phyloP scores from a whole-genome alignment of 257 asterid genomes.

The Cinchona pubescens region DNA sequence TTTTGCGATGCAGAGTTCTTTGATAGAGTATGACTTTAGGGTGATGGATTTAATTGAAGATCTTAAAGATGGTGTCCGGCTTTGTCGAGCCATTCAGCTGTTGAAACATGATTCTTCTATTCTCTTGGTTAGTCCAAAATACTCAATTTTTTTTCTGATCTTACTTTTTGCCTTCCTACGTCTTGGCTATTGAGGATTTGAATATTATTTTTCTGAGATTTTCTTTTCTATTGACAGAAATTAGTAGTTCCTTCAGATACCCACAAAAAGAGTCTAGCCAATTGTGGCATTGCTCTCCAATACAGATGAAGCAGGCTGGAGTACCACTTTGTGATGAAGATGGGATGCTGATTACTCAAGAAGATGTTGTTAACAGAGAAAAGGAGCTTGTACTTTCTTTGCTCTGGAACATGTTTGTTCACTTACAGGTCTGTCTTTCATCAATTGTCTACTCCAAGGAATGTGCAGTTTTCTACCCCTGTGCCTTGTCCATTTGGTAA shows the following conservation, averaged over 20 bases:
- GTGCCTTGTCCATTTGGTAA: not conserved
- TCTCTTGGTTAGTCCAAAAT: slow-evolving; percentile 53
- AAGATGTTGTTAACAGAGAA: slow-evolving; percentile 71
- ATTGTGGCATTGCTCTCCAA: slow-evolving; percentile 80
- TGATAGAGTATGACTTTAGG: slow-evolving; percentile 66
- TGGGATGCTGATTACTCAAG: slow-evolving; percentile 60
- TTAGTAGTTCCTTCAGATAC: slow-evolving; percentile 81
- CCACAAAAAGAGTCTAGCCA: slow-evolving; percentile 61
- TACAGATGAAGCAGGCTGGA: slow-evolving; percentile 63
- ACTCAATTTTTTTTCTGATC: not conserved
- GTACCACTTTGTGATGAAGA: slow-evolving; percentile 73
- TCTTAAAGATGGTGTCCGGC: slow-evolving; percentile 76
- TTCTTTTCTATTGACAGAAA: slow-evolving; percentile 51
- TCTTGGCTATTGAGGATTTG: not conserved
- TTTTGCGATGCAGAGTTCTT: slow-evolving; percentile 57
- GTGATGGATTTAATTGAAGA: slow-evolving; percentile 69
- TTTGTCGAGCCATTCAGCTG: slow-evolving; percentile 83
- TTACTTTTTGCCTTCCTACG: not conserved
- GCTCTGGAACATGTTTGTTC: slow-evolving; percentile 90
- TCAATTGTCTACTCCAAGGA: not conserved
- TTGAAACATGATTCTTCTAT: slow-evolving; percentile 72
- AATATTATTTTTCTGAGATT: not conserved
- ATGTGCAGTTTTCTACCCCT: not conserved
- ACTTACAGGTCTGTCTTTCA: slow-evolving; percentile 64
- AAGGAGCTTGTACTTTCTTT: slow-evolving; percentile 77